Percentiles rank a stretch among this genome's conserved stretches.
Conservation (phyloP, 345 rosid species). For the Salix koriyanagi region DNA sequence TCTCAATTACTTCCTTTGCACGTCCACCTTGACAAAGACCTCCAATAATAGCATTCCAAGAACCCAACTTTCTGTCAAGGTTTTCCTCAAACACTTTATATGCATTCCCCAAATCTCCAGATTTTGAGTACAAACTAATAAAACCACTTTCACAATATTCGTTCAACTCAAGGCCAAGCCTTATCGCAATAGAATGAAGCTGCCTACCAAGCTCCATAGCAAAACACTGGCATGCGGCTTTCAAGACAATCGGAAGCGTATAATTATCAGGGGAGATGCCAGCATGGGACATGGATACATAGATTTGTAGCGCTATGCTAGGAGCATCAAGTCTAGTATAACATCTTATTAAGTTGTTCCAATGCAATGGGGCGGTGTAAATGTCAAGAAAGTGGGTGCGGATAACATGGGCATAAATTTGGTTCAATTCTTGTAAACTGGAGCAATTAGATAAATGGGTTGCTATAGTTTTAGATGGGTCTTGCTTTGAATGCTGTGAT, state of each 20-base stretch:
- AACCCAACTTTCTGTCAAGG: conserved; percentile 62
- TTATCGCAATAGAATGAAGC: conserved; percentile 55
- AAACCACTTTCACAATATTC: conserved; percentile 84
- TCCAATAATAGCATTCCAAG: conserved; percentile 76
- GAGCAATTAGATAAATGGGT: conserved; percentile 41
- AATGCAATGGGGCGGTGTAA: conserved; percentile 41
- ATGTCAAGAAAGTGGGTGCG: conserved; percentile 42
- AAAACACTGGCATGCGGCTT: conserved; percentile 46
- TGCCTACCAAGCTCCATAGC: conserved; percentile 44
- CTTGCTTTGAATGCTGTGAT: conserved; percentile 20
- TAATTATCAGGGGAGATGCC: conserved; percentile 59
- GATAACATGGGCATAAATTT: conserved; percentile 48
- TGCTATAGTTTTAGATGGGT: conserved; percentile 32
- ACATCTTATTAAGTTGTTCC: conserved; percentile 71
- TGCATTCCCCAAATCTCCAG: conserved; percentile 47
- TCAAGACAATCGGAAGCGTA: conserved; percentile 61
- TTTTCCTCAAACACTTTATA: conserved; percentile 68
- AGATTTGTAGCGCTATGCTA: conserved; percentile 39
- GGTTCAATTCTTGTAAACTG: conserved; percentile 38
- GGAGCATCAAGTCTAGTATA: conserved; percentile 58
- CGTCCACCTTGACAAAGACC: conserved; percentile 63
- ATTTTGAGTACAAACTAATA: conserved; percentile 44
- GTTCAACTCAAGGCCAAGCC: conserved; percentile 45
- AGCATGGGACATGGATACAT: conserved; percentile 49
- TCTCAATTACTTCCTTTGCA: conserved; percentile 45